Conservation (phyloP, 306 rosid species). For the Benincasa hispida region DNA sequence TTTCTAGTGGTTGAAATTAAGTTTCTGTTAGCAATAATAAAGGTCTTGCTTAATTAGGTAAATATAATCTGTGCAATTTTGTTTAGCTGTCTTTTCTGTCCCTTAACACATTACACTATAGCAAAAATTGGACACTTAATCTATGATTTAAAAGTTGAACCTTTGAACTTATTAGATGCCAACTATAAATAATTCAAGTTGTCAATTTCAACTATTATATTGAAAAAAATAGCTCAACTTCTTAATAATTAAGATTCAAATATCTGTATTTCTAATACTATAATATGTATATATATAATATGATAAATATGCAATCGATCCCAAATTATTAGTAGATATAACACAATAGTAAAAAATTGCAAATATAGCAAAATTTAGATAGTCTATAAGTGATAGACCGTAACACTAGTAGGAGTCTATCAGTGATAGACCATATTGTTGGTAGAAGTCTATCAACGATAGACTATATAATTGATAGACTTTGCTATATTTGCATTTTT, state of each 20-base stretch:
- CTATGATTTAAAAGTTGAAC: constrained; percentile 7
- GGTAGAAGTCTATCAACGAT: too few species aligned
- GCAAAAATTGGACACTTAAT: constrained; percentile 3
- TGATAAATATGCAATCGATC: too few species aligned
- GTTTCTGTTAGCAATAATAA: background rate
- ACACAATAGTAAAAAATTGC: too few species aligned
- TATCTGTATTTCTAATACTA: background rate
- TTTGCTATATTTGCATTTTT: too few species aligned
- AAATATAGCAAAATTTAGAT: too few species aligned
- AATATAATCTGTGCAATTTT: background rate
- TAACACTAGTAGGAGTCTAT: too few species aligned
- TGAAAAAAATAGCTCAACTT: constrained; percentile 3
- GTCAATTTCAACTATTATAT: constrained; percentile 7
- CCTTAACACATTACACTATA: background rate
- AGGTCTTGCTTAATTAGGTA: constrained; percentile 1
- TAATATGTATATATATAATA: too few species aligned
- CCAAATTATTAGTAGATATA: too few species aligned
- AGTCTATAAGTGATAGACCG: too few species aligned
- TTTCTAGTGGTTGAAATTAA: background rate
- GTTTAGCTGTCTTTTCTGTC: constrained; percentile 6
- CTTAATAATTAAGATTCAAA: background rate
- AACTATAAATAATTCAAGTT: background rate
- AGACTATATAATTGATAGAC: too few species aligned
- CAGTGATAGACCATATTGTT: too few species aligned
- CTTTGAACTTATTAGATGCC: constrained; percentile 1